These are phyloP conservation scores for Carnegiea gigantea DNA, from an alignment of 179 eudicot genomes.

Conservation along the genomic window DNA sequence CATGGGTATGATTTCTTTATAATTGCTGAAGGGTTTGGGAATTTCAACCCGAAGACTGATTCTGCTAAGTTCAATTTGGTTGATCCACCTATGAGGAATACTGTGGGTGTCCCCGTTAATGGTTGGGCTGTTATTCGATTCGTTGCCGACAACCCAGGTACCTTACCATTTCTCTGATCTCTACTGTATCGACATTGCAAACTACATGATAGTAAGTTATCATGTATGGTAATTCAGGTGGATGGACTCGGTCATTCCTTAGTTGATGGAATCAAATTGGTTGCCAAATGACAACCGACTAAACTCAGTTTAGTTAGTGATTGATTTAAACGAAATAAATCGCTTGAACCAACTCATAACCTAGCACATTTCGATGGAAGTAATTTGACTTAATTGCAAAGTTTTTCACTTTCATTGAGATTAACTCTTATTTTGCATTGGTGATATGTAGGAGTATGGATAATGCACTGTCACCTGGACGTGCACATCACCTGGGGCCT, in stretches of 20 bases:
- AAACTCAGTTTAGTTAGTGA: no score
- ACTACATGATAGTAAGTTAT: no score
- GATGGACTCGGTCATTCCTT: no score
- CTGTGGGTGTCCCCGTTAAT: conserved; percentile 62
- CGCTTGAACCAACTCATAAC: no score
- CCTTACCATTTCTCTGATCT: not conserved
- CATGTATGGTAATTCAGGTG: no score
- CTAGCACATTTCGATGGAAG: no score
- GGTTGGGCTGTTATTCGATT: conserved; percentile 80
- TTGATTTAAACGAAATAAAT: no score
- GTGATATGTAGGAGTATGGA: conserved; percentile 60
- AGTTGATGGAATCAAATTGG: no score
- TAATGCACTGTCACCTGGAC: conserved; percentile 94
- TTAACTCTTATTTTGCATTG: not conserved
- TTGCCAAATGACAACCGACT: no score
- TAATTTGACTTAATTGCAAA: no score
- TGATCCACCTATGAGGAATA: conserved; percentile 73
- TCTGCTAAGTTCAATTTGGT: conserved; percentile 59
- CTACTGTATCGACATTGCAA: not conserved
- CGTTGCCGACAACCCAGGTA: conserved; percentile 82
- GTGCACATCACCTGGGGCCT: conserved; percentile 87
- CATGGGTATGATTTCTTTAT: conserved; percentile 79
- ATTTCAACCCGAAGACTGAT: conserved; percentile 57
- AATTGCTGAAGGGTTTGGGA: conserved; percentile 66
- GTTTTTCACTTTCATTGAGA: not conserved